Evolutionary conservation across 768 basidiomycete species (phyloP).

Genomic region (Lactifluus subvellereus): DNA sequence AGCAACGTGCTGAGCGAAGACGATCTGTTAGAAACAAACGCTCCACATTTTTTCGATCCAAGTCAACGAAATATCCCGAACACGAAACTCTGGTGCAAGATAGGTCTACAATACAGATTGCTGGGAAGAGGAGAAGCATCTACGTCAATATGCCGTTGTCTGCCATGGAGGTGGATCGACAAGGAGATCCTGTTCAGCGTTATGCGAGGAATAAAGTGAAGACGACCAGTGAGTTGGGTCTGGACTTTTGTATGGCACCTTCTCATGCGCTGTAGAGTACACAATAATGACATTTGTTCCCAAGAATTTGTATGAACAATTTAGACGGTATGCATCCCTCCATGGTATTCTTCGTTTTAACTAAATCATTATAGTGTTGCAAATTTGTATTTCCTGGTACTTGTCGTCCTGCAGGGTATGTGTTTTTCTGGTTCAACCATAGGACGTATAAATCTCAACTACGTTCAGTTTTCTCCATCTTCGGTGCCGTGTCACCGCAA

Average conservation of each 20-base stretch:
- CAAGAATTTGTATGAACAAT: slow-evolving; percentile 93
- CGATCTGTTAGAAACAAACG: slow-evolving; percentile 45
- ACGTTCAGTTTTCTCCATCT: slow-evolving; percentile 73
- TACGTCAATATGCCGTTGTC: slow-evolving; percentile 74
- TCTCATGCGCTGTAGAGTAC: slow-evolving; percentile 54
- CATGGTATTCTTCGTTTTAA: slow-evolving; percentile 2
- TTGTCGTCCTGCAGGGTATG: slow-evolving; percentile 75
- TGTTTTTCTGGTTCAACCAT: background rate
- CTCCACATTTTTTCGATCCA: slow-evolving; percentile 50
- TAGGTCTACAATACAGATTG: slow-evolving; percentile 33
- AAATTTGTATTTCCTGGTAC: slow-evolving; percentile 84
- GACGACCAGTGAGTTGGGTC: slow-evolving; percentile 70
- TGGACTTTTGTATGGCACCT: background rate
- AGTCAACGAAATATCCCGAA: slow-evolving; percentile 36
- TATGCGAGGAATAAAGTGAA: slow-evolving; percentile 92
- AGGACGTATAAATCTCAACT: slow-evolving; percentile 17
- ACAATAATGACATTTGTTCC: slow-evolving; percentile 87
- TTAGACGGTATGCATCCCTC: slow-evolving; percentile 53
- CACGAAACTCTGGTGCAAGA: slow-evolving; percentile 31
- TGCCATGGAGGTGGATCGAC: slow-evolving; percentile 53
- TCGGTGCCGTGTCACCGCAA: slow-evolving; percentile 79
- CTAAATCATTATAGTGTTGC: slow-evolving; percentile 51
- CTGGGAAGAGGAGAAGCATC: slow-evolving; percentile 62
- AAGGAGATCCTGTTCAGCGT: slow-evolving; percentile 72
- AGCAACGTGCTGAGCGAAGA: slow-evolving; percentile 59